Percentiles rank a stretch among this genome's conserved stretches.
Evolutionary conservation across 352 stramenopile species (phyloP).

Genomic region (Globisporangium spinosum): DNA sequence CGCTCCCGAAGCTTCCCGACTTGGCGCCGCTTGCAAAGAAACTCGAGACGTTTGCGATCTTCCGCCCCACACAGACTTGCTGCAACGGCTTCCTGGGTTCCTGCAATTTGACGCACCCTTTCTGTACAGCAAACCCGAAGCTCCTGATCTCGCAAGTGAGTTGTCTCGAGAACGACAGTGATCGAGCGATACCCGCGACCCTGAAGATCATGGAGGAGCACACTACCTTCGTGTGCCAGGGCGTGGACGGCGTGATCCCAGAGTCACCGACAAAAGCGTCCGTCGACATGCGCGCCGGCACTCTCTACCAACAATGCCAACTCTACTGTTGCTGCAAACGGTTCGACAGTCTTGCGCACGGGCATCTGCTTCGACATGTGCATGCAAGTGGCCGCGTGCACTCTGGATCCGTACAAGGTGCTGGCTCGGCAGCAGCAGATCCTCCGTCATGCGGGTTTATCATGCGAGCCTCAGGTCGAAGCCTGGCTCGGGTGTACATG

Average conservation of each 20-base stretch:
- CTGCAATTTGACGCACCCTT: conserved; percentile 18
- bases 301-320: conserved; percentile 5
- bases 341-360: neutral
- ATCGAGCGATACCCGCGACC: neutral
- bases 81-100: conserved; percentile 30
- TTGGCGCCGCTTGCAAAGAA: conserved; percentile 15
- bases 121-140: neutral
- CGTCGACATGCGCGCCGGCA: conserved; percentile 3
- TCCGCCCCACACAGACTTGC: conserved; percentile 23
- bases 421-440: conserved; percentile 9
- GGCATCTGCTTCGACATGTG: conserved; percentile 11
- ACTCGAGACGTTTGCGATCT: conserved; percentile 11
- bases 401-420: conserved; percentile 8
- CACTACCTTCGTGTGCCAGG: neutral
- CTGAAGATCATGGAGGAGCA: neutral
- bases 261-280: neutral
- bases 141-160: neutral
- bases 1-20: conserved; percentile 20
- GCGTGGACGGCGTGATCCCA: neutral
- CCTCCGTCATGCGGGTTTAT: neutral
- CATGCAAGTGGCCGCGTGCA: conserved; percentile 11
- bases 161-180: neutral
- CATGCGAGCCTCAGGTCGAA: conserved; percentile 12
- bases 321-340: neutral
- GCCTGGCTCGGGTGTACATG: conserved; percentile 8